Evolutionary conservation across 805 yeast genomes (phyloP), one percentile per base, ranked within the genome.

Genomic region (Starmera amethionina): DNA sequence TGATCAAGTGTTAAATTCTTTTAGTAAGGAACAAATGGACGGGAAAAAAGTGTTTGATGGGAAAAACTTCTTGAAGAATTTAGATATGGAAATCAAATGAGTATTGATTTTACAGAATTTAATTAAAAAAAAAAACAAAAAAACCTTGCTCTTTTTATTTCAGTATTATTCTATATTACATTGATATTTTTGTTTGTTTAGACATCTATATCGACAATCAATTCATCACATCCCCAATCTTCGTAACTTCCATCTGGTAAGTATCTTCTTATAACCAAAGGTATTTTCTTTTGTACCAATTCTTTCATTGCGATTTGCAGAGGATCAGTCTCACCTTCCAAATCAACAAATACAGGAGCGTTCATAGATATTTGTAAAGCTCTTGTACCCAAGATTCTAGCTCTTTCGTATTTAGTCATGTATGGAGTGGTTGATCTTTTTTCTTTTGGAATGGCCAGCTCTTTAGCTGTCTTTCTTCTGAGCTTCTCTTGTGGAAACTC

Each of bases 251-350:
- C 96, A 59, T 94, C 98, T 4, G 99, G 98, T 51, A 93, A 72
- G 59, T 87, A 94, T 64, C 99, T 75, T 73, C 99, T 79, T 37
- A 93, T 85, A 36, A 94, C 95, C 54, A 93, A 72, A 1, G 98
- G 99, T 42, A 94, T 88, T 62, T 89, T 93, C 63, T 85, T 79
- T 63, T 93, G 97, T 1, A 95, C 77, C 47, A 93, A 73, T 63
- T 93, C 99, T 63, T 94, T 93, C 86, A 87, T 82, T 45, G 99
- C 97, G 46, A 93, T 93, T 63, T 89, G 96, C 58, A 93, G 70
- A 12, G 99, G 98, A 61, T 93, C 99, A 3, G 98, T 94, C 63
- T 94, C 99, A 57, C 98, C 98, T 65, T 93, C 99, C 43, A 93
- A 77, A 57, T 94, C 98, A 34, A 93, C 98, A 58, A 93, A 74